Conservation (phyloP, 176 grass and related monocot species). For the Secale cereale region DNA sequence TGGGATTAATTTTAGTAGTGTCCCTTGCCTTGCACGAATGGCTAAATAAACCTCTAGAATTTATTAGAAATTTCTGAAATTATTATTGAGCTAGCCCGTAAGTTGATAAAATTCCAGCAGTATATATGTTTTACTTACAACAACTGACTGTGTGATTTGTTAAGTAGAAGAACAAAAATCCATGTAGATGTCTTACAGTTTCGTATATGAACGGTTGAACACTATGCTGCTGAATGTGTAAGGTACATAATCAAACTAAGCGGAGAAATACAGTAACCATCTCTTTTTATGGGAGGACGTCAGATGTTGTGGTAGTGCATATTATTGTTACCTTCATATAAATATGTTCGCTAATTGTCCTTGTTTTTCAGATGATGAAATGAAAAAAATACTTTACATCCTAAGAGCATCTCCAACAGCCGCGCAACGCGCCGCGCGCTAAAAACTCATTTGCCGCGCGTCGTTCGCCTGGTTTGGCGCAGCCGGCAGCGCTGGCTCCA, state of each 20-base stretch:
- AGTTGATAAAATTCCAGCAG: no score
- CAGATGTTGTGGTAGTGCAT: neutral
- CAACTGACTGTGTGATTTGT: neutral
- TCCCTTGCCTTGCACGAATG: no score
- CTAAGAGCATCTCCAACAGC: no score
- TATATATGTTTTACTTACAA: neutral
- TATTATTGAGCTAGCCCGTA: no score
- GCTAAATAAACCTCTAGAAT: no score
- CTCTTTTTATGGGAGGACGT: neutral
- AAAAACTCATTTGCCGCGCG: no score
- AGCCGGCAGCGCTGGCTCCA: no score
- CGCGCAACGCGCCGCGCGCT: no score
- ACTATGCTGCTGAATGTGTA: neutral
- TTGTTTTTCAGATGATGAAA: neutral
- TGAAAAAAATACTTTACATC: neutral
- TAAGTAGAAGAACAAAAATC: neutral
- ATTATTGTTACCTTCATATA: neutral
- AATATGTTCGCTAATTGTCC: neutral
- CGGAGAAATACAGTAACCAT: neutral
- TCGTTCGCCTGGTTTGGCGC: no score
- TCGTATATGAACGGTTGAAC: neutral
- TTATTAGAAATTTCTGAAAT: no score
- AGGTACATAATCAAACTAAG: neutral
- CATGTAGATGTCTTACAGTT: neutral
- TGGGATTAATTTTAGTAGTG: no score